Base-by-base conservation (phyloP, 2,329 filamentous ascomycete species). In the Colletotrichum tropicale region DNA sequence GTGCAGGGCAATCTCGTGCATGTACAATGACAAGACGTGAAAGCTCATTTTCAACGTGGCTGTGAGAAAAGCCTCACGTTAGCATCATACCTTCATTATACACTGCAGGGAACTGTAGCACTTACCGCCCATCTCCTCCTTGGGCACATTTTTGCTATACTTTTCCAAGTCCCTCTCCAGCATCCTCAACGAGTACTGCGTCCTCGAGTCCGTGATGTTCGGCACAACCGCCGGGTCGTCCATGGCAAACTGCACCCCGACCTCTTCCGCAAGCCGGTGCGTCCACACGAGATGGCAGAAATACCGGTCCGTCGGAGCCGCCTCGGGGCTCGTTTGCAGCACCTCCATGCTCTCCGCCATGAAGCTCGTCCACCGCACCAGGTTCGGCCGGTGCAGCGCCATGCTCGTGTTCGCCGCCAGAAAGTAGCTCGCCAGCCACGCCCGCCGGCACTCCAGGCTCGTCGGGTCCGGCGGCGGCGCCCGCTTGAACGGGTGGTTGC, bases 1-100 rank as follows among this genome's bases (percentile, higher is more conserved):
- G 77, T 95, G 92, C 77, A 96, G 90, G 4, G 91, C 92, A 70
- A 94, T 91, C 83, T 96, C 94, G 81, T 96, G 93, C 86, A 96
- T 92, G 81, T 94, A 95, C 5, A 96, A 86, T 76, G 89, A 93
- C 43, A 95, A 82, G 3, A 93, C 89, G 77, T 93, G 87, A 78
- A 94, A 92, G 76, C 90, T 90, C 78, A 95, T 89, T 21, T 86
- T 85, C 61, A 95, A 86, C 0, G 91, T 88, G n/a, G 90, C 93
- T 93, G 81, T 73, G 18, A 48, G 38, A 48, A 12, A 48, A 55
- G 4, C 28, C 16, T 1, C 32, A 43, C 21, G 72, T 81, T 48
- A 82, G 79, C 48, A 62, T 34, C 0, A 21, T 12, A 1, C 9
- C 28, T 15, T n/a, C n/a, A n/a, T n/a, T n/a, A n/a, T n/a, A n/a